These are phyloP conservation scores for Funneliformis mosseae DNA, from an alignment of 192 early-diverging fungal species.

Conservation along the genomic window DNA sequence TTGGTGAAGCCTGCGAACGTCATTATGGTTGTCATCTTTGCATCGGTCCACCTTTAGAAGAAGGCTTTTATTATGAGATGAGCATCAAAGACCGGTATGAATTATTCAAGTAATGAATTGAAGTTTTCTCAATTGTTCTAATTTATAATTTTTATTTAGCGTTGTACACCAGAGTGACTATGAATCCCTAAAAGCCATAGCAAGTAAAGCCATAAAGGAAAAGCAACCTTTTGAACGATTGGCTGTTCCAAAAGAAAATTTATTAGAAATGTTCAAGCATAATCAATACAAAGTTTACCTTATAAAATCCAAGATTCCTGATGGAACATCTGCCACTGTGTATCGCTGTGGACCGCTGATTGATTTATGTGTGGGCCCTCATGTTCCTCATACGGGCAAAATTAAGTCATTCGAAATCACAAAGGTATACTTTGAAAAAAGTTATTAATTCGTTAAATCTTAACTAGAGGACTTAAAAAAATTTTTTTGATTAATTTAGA, in stretches of 20 bases:
- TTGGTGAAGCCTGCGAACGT: conserved; percentile 96
- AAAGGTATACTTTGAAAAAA: conserved; percentile 55
- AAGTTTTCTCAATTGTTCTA: neutral
- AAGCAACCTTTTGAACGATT: conserved; percentile 95
- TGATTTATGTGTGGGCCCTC: conserved; percentile 95
- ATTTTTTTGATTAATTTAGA: conserved; percentile 58
- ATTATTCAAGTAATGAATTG: neutral
- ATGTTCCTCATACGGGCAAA: conserved; percentile 90
- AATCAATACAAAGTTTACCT: conserved; percentile 98
- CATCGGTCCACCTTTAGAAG: conserved; percentile 93
- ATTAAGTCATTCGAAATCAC: conserved; percentile 92
- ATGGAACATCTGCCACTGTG: conserved; percentile 93
- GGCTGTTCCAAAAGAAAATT: conserved; percentile 81
- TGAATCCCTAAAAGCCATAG: conserved; percentile 82
- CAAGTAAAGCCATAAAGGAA: conserved; percentile 87
- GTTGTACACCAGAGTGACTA: conserved; percentile 85
- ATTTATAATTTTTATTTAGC: conserved; percentile 41
- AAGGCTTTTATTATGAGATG: conserved; percentile 97
- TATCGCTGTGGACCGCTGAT: conserved; percentile 99
- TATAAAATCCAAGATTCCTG: conserved; percentile 89
- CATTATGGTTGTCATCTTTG: conserved; percentile 98
- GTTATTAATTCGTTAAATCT: neutral
- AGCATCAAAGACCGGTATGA: conserved; percentile 65
- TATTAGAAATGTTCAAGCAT: conserved; percentile 97
- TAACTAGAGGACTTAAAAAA: neutral